Percentiles rank a stretch among this genome's conserved stretches.
phyloP scores from a whole-genome alignment of 225 moss, liverwort and hornwort genomes.

The Takakia lepidozioides region DNA sequence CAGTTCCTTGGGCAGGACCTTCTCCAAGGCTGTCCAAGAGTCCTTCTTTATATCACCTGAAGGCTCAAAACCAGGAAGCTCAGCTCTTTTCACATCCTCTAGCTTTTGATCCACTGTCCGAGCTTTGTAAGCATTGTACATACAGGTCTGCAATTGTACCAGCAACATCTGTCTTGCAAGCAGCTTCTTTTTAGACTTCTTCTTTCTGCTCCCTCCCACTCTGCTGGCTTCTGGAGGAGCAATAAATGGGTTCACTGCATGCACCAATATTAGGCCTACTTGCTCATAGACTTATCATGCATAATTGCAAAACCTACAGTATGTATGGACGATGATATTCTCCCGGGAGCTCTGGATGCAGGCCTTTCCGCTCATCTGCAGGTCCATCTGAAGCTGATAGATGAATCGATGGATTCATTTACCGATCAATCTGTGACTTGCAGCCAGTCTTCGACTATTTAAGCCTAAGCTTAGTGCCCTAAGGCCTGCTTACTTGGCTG shows the following conservation, averaged over 20 bases:
- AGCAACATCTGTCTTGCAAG: conserved; percentile 79
- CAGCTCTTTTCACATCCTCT: conserved; percentile 58
- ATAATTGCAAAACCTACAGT: no score
- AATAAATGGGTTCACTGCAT: conserved; percentile 22
- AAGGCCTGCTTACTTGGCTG: no score
- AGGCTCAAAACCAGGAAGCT: conserved; percentile 29
- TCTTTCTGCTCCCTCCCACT: conserved; percentile 50
- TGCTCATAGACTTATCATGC: no score
- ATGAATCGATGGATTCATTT: no score
- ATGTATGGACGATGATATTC: no score
- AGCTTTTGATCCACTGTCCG: conserved; percentile 86
- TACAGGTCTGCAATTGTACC: conserved; percentile 79
- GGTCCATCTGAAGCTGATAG: no score
- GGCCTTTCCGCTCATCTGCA: no score
- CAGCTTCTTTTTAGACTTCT: conserved; percentile 64
- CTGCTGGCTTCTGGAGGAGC: conserved; percentile 31
- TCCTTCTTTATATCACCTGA: conserved; percentile 49
- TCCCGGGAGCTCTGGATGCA: no score
- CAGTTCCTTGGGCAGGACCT: conserved; percentile 53
- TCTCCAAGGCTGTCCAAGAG: conserved; percentile 22
- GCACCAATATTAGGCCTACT: conserved; percentile 7
- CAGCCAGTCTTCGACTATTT: no score
- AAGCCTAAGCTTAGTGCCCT: no score
- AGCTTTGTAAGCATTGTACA: conserved; percentile 93
- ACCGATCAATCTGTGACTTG: no score